These are phyloP conservation scores for Arthroderma uncinatum DNA, from an alignment of 2,329 filamentous ascomycete species.

Conservation along the genomic window DNA sequence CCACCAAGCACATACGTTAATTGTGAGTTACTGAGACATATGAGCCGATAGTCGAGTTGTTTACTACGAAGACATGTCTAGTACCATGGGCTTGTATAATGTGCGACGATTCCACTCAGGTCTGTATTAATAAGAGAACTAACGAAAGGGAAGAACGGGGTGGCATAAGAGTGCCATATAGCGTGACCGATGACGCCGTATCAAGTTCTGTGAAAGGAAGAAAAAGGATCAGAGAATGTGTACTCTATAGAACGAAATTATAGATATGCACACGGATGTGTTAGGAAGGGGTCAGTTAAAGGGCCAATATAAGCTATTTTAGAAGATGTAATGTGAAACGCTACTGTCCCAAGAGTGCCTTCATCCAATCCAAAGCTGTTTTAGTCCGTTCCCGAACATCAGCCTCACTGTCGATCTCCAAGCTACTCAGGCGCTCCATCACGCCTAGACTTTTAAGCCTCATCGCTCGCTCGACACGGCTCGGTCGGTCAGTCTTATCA, in stretches of 20 bases:
- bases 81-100: no score
- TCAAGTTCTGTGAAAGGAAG: no score
- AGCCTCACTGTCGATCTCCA: constrained; percentile 60
- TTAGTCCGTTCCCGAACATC: constrained; percentile 79
- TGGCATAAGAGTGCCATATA: background rate
- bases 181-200: no score
- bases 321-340: background rate
- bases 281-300: background rate
- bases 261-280: background rate
- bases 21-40: no score
- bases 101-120: no score
- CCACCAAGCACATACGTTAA: no score
- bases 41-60: no score
- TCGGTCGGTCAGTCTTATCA: constrained; percentile 54
- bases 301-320: background rate
- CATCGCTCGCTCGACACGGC: constrained; percentile 54
- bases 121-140: no score
- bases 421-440: constrained; percentile 50
- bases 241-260: background rate
- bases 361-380: constrained; percentile 63
- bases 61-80: no score
- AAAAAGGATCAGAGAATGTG: no score
- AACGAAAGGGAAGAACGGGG: no score
- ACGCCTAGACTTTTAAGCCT: constrained; percentile 65
- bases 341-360: constrained; percentile 12